phyloP scores from a whole-genome alignment of 2,329 filamentous ascomycete genomes.

The Pseudogymnoascus sp. region DNA sequence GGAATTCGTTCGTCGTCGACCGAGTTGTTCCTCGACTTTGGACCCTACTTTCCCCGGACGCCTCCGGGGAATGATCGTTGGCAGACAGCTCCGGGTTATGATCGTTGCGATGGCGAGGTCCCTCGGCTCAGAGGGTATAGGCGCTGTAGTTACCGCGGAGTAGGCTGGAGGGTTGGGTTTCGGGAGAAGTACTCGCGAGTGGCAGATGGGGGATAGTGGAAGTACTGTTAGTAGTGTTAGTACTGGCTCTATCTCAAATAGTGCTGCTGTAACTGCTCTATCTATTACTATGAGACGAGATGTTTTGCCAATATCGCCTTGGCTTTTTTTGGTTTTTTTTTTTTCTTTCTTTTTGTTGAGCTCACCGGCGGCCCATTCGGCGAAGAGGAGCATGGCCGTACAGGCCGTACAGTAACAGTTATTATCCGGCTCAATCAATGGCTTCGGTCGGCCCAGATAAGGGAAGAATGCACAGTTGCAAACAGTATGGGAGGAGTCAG shows the following conservation, averaged over 20 bases:
- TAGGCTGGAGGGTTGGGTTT: not conserved
- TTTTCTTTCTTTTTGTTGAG: slow-evolving; percentile 1
- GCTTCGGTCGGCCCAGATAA: not conserved
- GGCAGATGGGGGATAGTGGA: not conserved
- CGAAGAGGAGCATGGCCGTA: not conserved
- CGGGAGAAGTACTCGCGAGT: slow-evolving; percentile 5
- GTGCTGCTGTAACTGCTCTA: not conserved
- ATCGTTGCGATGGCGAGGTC: not conserved
- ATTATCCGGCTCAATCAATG: not conserved
- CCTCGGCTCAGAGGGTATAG: not conserved
- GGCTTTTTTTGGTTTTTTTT: not conserved
- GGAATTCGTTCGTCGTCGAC: not conserved
- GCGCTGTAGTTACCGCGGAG: not conserved
- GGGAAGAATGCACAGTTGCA: not conserved
- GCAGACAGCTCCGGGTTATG: not conserved
- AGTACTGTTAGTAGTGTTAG: not conserved
- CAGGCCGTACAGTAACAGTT: not conserved
- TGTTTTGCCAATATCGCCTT: slow-evolving; percentile 5
- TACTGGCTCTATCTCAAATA: not conserved
- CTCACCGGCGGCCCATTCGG: not conserved
- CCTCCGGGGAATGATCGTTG: not conserved
- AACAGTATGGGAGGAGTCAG: not conserved
- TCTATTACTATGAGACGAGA: not conserved
- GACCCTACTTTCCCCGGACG: not conserved
- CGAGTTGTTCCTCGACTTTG: not conserved